Evolutionary conservation across 169 alveolate genomes (phyloP).

Genomic region (Plasmodium yoelii): DNA sequence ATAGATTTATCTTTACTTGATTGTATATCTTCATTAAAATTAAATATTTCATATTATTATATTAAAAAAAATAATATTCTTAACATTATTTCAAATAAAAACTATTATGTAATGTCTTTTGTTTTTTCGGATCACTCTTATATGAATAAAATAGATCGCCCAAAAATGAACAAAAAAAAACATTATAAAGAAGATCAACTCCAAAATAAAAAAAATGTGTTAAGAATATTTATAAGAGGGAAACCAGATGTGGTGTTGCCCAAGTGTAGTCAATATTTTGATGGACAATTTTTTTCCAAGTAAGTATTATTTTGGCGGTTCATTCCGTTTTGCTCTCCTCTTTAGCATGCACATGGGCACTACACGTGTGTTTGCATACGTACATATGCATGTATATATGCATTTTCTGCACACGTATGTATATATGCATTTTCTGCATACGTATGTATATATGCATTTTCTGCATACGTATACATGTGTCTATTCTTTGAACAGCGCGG

Average conservation of each 20-base stretch:
- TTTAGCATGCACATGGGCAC: neutral
- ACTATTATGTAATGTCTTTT: slow-evolving; percentile 22
- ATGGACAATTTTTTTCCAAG: slow-evolving; percentile 19
- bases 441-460: too few relatives aligned
- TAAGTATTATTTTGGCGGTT: neutral
- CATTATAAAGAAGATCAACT: neutral
- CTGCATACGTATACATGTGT: too few relatives aligned
- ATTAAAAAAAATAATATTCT: slow-evolving; percentile 20
- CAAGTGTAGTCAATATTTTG: slow-evolving; percentile 28
- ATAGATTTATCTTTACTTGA: slow-evolving; percentile 31
- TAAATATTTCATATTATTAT: slow-evolving; percentile 41
- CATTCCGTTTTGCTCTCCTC: neutral
- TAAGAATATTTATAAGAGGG: slow-evolving; percentile 51
- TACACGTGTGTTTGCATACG: too few relatives aligned
- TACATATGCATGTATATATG: too few relatives aligned
- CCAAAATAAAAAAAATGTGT: neutral
- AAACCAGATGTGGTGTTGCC: slow-evolving; percentile 8
- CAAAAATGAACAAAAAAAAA: neutral
- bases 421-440: too few relatives aligned
- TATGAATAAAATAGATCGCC: neutral
- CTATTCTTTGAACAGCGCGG: too few relatives aligned
- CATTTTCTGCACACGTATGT: too few relatives aligned
- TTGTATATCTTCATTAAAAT: slow-evolving; percentile 10
- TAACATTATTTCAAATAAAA: slow-evolving; percentile 1
- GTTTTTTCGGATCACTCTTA: slow-evolving; percentile 10